Base-by-base conservation (phyloP, 2,329 filamentous ascomycete genomes). In the Clonostachys solani region DNA sequence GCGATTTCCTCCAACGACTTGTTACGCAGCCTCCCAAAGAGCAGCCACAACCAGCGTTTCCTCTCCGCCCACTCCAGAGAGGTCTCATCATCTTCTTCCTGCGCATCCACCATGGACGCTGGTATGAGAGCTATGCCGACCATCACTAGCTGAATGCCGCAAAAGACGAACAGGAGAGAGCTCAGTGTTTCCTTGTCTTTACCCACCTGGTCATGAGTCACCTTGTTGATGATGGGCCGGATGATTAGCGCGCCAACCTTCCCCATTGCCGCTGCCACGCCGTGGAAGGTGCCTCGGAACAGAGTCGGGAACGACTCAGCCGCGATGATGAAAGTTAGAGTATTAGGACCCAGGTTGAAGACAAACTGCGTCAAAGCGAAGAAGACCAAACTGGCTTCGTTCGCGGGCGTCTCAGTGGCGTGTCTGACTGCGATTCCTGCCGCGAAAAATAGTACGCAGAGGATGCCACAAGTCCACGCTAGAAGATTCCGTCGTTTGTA, bases 241-340 rank as follows among this genome's bases (percentile, higher is more conserved):
- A 38, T 38, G 7, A 38, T 18, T 3, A 38, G 17, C 15, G 36
- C 36, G 3, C 36, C 36, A 10, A 38, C 15, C 36, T 38, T 84
- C 12, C 80, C 81, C 1, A 74, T 73, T 0, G 80, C 80, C 0
- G 81, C 80, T 0, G 80, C 80, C 45, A 84, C 79, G 19, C 80
- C 80, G 55, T 83, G 80, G 49, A 79, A 83, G 1, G 80, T 81
- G 44, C 75, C 81, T 38, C 82, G 75, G 54, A 83, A 84, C 51
- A 75, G 73, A 3, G 81, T 85, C 0, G 80, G 81, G 57, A 86
- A 86, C 40, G 83, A 75, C 57, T 86, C 81, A 40, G 79, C 81
- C 2, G 82, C 80, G 15, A 85, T 75, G 46, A 84, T 77, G 55
- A 85, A 84, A 0, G 80, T 84, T 12, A 83, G 72, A 1, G 77